A percentile compares a stretch with the other conserved stretches of the same genome.
Evolutionary conservation across 75 land plant genomes (phyloP).

Genomic region (Isoetes taiwanensis): DNA sequence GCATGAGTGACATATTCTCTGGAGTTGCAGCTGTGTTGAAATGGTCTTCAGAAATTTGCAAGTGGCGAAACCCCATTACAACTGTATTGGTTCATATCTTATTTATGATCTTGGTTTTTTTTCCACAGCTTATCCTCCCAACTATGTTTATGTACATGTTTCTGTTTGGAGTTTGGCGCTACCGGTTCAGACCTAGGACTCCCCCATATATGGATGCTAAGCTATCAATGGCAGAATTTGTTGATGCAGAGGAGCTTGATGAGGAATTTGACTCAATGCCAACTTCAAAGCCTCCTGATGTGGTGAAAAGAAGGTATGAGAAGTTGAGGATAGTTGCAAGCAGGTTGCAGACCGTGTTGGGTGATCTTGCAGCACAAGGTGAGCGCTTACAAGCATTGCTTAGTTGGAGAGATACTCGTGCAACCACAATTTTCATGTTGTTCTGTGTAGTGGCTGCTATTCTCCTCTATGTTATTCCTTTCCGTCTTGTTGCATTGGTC

Average conservation of each 20-base stretch:
- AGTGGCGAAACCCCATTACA: not conserved
- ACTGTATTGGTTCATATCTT: not conserved
- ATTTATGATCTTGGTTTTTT: not conserved
- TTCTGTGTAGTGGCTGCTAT: not conserved
- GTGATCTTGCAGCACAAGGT: slow-evolving; percentile 9
- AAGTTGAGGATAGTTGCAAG: not conserved
- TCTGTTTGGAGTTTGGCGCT: not conserved
- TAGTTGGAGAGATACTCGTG: slow-evolving; percentile 13
- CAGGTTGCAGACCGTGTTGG: slow-evolving; percentile 7
- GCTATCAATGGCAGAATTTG: not conserved
- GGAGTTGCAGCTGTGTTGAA: not conserved
- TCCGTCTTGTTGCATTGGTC: slow-evolving; percentile 6
- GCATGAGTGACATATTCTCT: not conserved
- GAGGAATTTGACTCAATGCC: slow-evolving; percentile 7
- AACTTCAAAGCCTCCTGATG: not conserved
- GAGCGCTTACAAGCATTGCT: slow-evolving; percentile 7
- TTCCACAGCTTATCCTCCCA: slow-evolving; percentile 1
- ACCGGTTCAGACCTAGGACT: not conserved
- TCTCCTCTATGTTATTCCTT: slow-evolving; percentile 9
- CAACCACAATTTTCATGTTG: slow-evolving; percentile 7
- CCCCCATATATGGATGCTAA: not conserved
- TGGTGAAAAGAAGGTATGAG: slow-evolving; percentile 2
- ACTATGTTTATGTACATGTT: slow-evolving; percentile 3
- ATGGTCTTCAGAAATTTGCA: not conserved
- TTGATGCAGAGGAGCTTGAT: not conserved